These are phyloP conservation scores for Colletotrichum abscissum DNA, from an alignment of 2,329 filamentous ascomycete species.

Conservation along the genomic window DNA sequence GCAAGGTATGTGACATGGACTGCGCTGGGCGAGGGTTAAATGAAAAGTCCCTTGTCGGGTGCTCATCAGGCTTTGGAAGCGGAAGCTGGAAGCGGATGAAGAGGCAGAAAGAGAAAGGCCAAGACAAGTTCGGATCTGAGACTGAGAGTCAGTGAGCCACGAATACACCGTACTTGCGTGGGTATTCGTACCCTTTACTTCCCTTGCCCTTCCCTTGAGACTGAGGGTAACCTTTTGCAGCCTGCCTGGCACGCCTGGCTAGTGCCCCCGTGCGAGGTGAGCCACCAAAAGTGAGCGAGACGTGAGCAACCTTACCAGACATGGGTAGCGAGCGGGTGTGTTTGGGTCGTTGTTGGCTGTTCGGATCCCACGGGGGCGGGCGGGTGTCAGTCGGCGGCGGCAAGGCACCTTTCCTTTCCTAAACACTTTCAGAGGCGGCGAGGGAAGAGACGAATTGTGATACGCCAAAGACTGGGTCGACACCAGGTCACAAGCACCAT, in stretches of 20 bases:
- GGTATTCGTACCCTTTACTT: not conserved
- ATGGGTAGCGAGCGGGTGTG: constrained; percentile 13
- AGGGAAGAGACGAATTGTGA: constrained; percentile 16
- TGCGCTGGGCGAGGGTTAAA: constrained; percentile 1
- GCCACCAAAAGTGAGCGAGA: not conserved
- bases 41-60: constrained; percentile 1
- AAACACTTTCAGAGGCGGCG: not conserved
- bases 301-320: constrained; percentile 11
- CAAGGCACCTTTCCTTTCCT: constrained; percentile 12
- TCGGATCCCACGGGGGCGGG: constrained; percentile 19
- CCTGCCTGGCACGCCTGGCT: not conserved
- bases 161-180: not conserved
- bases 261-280: not conserved
- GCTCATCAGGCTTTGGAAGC: not conserved
- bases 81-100: constrained; percentile 18
- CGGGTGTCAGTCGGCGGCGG: constrained; percentile 24
- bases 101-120: not conserved
- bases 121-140: constrained; percentile 1
- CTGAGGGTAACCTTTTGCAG: not conserved
- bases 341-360: constrained; percentile 13
- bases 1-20: constrained; percentile 6
- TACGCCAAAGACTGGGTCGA: constrained; percentile 5
- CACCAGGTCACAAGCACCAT: constrained; percentile 28
- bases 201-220: not conserved
- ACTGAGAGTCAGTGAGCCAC: constrained; percentile 10